Evolutionary conservation across 2,329 filamentous ascomycete genomes (phyloP).

Genomic region (Ambrosiella beaveri): DNA sequence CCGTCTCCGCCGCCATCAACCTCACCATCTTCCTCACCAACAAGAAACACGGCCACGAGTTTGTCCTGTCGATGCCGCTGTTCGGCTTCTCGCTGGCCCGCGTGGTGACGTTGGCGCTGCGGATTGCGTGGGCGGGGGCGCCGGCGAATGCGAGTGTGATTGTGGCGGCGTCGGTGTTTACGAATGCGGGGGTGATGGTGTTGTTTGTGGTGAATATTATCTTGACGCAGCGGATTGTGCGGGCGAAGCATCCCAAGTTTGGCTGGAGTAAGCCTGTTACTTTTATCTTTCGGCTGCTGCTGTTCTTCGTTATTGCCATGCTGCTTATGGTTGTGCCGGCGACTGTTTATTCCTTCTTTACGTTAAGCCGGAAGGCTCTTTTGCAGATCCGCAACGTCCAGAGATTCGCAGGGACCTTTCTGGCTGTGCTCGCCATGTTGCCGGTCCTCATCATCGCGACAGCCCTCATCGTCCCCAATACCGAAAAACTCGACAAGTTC

Average conservation of each 20-base stretch:
- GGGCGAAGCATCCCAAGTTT: slow-evolving; percentile 51
- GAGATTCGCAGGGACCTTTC: slow-evolving; percentile 47
- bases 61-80: slow-evolving; percentile 38
- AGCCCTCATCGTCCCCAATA: slow-evolving; percentile 33
- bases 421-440: slow-evolving; percentile 42
- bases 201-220: slow-evolving; percentile 65
- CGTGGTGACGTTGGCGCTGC: slow-evolving; percentile 31
- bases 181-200: slow-evolving; percentile 55
- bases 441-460: slow-evolving; percentile 38
- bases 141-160: slow-evolving; percentile 25
- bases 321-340: slow-evolving; percentile 49
- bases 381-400: slow-evolving; percentile 44
- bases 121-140: slow-evolving; percentile 34
- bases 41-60: slow-evolving; percentile 34
- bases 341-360: slow-evolving; percentile 50
- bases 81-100: slow-evolving; percentile 43
- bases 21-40: slow-evolving; percentile 39
- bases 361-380: slow-evolving; percentile 33
- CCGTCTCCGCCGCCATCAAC: slow-evolving; percentile 34
- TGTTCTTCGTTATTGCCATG: slow-evolving; percentile 37
- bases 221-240: slow-evolving; percentile 57
- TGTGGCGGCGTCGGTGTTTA: slow-evolving; percentile 50
- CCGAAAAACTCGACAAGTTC: slow-evolving; percentile 28
- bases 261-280: slow-evolving; percentile 47
- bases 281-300: slow-evolving; percentile 38